Base-by-base conservation (phyloP, 371 early-diverging fungal species). In the Mucor indicus region DNA sequence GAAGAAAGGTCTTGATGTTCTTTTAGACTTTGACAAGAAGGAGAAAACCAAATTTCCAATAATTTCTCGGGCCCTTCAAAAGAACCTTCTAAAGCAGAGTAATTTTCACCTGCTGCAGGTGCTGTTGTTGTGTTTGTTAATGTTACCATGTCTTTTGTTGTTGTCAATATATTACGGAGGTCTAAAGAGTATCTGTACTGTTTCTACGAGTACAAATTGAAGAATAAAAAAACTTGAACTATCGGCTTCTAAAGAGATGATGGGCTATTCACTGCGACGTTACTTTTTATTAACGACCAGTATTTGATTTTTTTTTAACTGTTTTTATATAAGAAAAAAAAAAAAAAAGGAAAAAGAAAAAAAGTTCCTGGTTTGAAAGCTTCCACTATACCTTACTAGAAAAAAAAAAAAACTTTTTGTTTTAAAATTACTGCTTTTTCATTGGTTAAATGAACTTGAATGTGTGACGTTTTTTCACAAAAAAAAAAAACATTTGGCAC, bases 51-150 rank as follows among this genome's bases (percentile, higher is more conserved):
- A 52, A 96, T 83, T 60, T 96, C 97, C 45, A 96, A 69, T n/a
- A 96, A 80, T 70, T 96, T 96, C 64, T 96, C 97, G 46, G 97
- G 94, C 19, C 97, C 97, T 70, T 96, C 90, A 58, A 90, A 90
- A 44, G 71, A 70, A 29, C 82, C 83, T 38, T 68, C 60, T 42
- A 66, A 53, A 13, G 67, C 67, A 38, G 67, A 66, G 46, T 72
- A 72, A 41, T 72, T 72, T 37, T 50, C 58, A 33, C 73, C 69
- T 9, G 62, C 51, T 31, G 57, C 45, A 22, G 53, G 40, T 19
- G 51, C 36, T 38, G 32, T 12, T 31, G 44, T 23, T 22, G 45
- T n/a, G 24, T 49, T 48, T 25, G 50, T 23, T 15, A 19, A 35
- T 13, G 42, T 42, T 19, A 42, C 12, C 25, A 38, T 50, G 20